These are phyloP conservation scores for Penicillium griseofulvum DNA, from an alignment of 2,329 filamentous ascomycete species.

Conservation along the genomic window DNA sequence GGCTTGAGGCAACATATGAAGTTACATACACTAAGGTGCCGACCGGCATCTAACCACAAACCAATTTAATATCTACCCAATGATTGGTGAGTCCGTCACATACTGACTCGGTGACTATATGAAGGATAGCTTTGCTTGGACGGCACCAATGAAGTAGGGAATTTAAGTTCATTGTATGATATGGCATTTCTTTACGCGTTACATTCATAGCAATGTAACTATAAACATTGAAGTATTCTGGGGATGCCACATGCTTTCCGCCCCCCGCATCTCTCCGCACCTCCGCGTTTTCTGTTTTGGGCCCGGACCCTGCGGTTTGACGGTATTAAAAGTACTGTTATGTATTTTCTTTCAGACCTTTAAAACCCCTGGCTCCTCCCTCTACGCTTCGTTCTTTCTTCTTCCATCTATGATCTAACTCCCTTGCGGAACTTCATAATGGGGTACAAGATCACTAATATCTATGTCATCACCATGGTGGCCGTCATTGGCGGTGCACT, in stretches of 20 bases:
- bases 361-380: conserved; percentile 3
- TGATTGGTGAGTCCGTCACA: not conserved
- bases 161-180: not conserved
- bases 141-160: not conserved
- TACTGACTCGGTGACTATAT: not conserved
- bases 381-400: not conserved
- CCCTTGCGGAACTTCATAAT: conserved; percentile 22
- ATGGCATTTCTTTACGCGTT: not conserved
- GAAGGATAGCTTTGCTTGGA: not conserved
- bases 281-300: not conserved
- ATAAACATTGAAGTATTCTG: not conserved
- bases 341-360: not conserved
- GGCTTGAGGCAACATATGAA: conserved; percentile 16
- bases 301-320: not conserved
- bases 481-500: conserved; percentile 64
- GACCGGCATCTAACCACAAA: conserved; percentile 1
- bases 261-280: not conserved
- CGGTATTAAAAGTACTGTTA: not conserved
- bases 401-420: not conserved
- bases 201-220: not conserved
- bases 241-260: not conserved
- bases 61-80: not conserved
- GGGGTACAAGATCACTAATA: conserved; percentile 50
- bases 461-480: conserved; percentile 59
- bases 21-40: conserved; percentile 17